Evolutionary conservation across 306 rosid genomes (phyloP).

Genomic region (Dryas drummondii): DNA sequence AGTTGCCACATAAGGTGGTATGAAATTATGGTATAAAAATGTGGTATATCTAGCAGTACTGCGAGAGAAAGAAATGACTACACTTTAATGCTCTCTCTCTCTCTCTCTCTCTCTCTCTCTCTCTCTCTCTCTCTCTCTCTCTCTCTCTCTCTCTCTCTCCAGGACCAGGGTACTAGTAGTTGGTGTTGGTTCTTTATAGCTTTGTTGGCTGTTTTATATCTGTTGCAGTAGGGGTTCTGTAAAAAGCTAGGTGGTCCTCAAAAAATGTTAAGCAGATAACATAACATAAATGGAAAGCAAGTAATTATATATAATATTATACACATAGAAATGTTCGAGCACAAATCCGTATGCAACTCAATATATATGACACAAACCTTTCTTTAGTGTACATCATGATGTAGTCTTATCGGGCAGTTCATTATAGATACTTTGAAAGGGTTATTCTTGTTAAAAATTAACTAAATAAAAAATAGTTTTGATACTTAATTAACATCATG

Average conservation of each 20-base stretch:
- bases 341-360: background rate
- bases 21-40: too few species aligned
- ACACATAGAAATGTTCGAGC: background rate
- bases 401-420: too few species aligned
- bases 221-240: constrained; percentile 51
- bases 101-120: constrained; percentile 39
- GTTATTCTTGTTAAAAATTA: too few species aligned
- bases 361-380: too few species aligned
- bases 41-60: too few species aligned
- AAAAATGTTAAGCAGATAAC: constrained; percentile 1
- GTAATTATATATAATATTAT: background rate
- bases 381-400: too few species aligned
- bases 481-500: too few species aligned
- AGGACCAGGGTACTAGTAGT: constrained; percentile 55
- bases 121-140: constrained; percentile 19
- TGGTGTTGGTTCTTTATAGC: constrained; percentile 60
- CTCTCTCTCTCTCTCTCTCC: constrained; percentile 37
- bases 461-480: too few species aligned
- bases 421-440: too few species aligned
- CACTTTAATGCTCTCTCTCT: constrained; percentile 10
- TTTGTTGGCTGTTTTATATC: constrained; percentile 60
- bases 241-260: constrained; percentile 42
- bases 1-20: too few species aligned
- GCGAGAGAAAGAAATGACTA: constrained; percentile 24
- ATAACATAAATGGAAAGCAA: constrained; percentile 2